These are phyloP conservation scores for Diaporthe longicolla DNA, from an alignment of 2,329 filamentous ascomycete genomes.

Conservation along the genomic window DNA sequence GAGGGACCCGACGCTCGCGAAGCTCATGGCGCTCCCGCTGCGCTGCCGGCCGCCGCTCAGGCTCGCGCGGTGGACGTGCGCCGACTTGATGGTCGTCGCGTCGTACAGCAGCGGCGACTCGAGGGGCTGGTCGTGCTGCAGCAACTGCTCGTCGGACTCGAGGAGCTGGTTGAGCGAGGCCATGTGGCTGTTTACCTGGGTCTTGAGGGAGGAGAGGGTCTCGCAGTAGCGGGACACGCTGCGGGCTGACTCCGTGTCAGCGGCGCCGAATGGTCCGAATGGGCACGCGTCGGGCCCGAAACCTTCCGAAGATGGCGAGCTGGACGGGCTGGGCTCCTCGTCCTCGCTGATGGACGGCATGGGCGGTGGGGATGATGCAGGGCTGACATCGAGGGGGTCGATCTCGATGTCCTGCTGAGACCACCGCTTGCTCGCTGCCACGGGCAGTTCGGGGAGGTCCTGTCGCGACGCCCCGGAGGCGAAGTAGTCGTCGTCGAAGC, in stretches of 20 bases:
- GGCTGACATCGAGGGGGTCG: slow-evolving; percentile 38
- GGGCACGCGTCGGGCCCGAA: slow-evolving; percentile 52
- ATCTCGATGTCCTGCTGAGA: slow-evolving; percentile 18
- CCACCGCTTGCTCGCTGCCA: slow-evolving; percentile 28
- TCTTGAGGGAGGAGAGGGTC: slow-evolving; percentile 62
- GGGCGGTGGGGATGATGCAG: slow-evolving; percentile 39
- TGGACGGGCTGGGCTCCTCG: slow-evolving; percentile 39
- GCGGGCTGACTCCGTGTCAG: slow-evolving; percentile 46
- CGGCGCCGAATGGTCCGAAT: slow-evolving; percentile 46
- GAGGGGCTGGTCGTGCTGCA: slow-evolving; percentile 11
- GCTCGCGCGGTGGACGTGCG: slow-evolving; percentile 26
- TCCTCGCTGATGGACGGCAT: slow-evolving; percentile 43
- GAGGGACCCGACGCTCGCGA: slow-evolving; percentile 46
- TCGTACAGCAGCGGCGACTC: slow-evolving; percentile 34
- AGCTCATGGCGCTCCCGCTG: slow-evolving; percentile 39
- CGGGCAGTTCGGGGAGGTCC: slow-evolving; percentile 49
- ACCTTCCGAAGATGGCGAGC: slow-evolving; percentile 40
- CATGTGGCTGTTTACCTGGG: slow-evolving; percentile 65
- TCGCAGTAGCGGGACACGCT: slow-evolving; percentile 63
- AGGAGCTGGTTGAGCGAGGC: slow-evolving; percentile 60
- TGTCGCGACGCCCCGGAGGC: slow-evolving; percentile 45
- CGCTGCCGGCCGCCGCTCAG: slow-evolving; percentile 39
- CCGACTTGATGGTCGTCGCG: slow-evolving; percentile 22
- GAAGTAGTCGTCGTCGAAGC: slow-evolving; percentile 63
- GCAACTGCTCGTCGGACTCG: slow-evolving; percentile 22